These are phyloP conservation scores for Podospora bellae-mahoneyi DNA, from an alignment of 495 filamentous ascomycete species.

Conservation along the genomic window DNA sequence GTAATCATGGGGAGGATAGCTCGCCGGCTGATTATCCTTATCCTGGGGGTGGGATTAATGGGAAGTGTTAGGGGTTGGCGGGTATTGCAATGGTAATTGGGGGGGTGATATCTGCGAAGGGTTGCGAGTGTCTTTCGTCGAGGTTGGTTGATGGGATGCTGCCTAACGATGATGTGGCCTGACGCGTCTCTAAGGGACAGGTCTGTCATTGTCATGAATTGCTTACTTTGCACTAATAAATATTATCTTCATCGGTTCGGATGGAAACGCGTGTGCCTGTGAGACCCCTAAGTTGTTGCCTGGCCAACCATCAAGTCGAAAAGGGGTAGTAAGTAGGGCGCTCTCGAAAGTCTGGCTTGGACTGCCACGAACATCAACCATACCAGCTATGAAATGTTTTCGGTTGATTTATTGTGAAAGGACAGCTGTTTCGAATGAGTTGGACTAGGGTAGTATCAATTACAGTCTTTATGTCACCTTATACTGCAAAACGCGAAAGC, in stretches of 20 bases:
- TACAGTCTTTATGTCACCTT: no score
- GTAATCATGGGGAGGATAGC: background rate
- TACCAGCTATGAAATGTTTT: no score
- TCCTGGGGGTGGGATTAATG: background rate
- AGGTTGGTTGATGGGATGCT: background rate
- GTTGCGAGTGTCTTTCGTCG: background rate
- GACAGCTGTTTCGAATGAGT: no score
- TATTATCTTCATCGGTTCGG: background rate
- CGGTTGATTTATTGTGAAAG: no score
- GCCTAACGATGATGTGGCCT: background rate
- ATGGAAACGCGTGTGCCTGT: background rate
- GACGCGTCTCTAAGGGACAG: background rate
- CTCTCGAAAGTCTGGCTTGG: no score
- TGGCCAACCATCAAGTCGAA: background rate
- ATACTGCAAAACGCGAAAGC: no score
- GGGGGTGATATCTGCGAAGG: background rate
- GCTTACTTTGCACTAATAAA: no score
- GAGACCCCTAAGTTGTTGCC: background rate
- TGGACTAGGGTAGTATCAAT: no score
- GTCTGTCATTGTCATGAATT: background rate
- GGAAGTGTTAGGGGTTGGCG: background rate
- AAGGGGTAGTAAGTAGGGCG: background rate
- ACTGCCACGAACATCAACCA: background rate
- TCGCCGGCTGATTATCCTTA: background rate
- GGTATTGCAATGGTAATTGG: background rate